Base-by-base conservation (phyloP, 345 rosid genomes). In the Draba incana region DNA sequence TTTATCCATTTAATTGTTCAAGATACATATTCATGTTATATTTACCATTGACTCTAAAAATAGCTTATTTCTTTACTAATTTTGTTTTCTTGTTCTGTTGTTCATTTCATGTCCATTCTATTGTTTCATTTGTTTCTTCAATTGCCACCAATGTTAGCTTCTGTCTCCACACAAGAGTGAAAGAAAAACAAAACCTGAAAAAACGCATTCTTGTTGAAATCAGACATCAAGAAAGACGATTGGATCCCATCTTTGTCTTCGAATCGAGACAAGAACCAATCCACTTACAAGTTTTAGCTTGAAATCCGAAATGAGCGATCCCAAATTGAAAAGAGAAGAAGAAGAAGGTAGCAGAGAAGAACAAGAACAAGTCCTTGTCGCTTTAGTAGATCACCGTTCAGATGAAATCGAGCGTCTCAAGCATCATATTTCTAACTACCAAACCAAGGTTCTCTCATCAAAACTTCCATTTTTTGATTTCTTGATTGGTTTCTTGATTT, bases 351-450 rank as follows among this genome's bases (percentile, higher is more conserved):
- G 60, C 69, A 72, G 73, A 53, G 86, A 84, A 39, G 96, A 85
- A 69, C 86, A 84, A 53, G 90, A 89, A 72, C 85, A 81, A 64
- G 86, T 85, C 28, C 78, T 92, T 48, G 75, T 87, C 3, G 95
- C 98, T 72, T 64, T 89, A 71, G 83, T 86, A 62, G 92, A 86
- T 5, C 94, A 92, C 66, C 92, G 98, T 20, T 41, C 82, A 23
- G 80, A 64, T 46, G 88, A 92, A 78, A 85, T 85, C 44, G 74
- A 86, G 20, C 86, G 84, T 69, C 89, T 87, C 66, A 75, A 63
- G 24, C 77, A 60, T n/a, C 96, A 91, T 56, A 70, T 92, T 55
- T 37, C 86, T 66, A 86, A 87, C 75, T 92, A 89, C 84, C 76
- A 67, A 45, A 75, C 88, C 76, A 88, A 87, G 94, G 96, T 92